Base-by-base conservation (phyloP, 2,329 filamentous ascomycete genomes). In the Fusarium kyushuense region DNA sequence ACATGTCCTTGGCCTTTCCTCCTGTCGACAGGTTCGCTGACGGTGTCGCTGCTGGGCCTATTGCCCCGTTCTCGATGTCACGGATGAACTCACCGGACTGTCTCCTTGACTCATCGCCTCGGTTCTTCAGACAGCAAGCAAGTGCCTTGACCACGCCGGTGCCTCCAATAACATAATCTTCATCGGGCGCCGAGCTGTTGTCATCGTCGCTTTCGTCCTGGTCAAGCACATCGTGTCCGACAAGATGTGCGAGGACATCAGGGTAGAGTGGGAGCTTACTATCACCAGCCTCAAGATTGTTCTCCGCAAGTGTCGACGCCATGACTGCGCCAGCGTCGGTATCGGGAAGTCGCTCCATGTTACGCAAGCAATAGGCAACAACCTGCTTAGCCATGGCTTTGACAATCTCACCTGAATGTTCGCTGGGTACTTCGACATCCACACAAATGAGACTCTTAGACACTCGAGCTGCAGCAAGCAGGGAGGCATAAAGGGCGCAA, bases 131-230 rank as follows among this genome's bases (percentile, higher is more conserved):
- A 74, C 94, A 97, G 73, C 96, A 96, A 54, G 93, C 90, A 45
- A 99, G 84, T 6, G 96, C 96, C 80, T 97, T 97, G 48, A 97
- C 95, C 3, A 99, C 93, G 27, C 95, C 96, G 1, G 94, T 97
- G 17, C 95, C 95, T 21, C 95, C 94, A 73, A 98, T 96, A 43
- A 98, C 94, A 78, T 98, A 98, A 77, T 97, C 93, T 60, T 97
- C 92, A 69, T 97, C 93, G 0, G 94, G 92, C 9, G 93, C 91
- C 13, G 89, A 84, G 4, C 90, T 88, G 42, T 88, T 84, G 23
- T 90, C 87, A 45, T 90, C 89, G 23, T 87, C 85, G 67, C 71
- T 79, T 71, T 75, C 86, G 78, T 76, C 87, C 77, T 76, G 83
- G 35, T 78, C 72, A 52, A 81, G 74, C 27, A 84, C 80, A 57